These are phyloP conservation scores for Pyricularia sp. DNA, from an alignment of 2,329 filamentous ascomycete genomes.

Conservation along the genomic window DNA sequence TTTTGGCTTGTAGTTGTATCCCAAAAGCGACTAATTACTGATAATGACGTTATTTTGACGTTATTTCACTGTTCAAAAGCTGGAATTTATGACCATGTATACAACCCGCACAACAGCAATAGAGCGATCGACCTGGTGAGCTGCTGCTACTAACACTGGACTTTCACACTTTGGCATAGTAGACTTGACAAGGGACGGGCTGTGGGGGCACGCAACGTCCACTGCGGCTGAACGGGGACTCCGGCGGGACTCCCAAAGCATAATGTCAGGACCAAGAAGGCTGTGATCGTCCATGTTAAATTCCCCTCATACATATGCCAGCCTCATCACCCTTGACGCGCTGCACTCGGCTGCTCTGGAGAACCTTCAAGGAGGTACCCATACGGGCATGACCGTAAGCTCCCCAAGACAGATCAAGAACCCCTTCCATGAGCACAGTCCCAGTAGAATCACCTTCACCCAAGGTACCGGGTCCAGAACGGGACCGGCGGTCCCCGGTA, in stretches of 20 bases:
- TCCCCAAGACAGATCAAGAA: not conserved
- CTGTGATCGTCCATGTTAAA: not conserved
- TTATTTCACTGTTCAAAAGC: not conserved
- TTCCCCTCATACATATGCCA: not conserved
- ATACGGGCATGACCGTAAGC: not conserved
- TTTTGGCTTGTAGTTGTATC: not conserved
- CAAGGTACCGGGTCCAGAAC: not conserved
- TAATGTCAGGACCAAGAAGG: not conserved
- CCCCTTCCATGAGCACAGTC: not conserved
- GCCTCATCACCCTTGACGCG: not conserved
- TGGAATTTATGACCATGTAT: not conserved
- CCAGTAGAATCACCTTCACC: not conserved
- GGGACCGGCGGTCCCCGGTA: not conserved
- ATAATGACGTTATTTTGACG: not conserved
- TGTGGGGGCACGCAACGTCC: not conserved
- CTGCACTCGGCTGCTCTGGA: not conserved
- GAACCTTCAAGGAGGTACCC: not conserved
- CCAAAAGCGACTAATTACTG: not conserved
- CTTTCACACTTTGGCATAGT: not conserved
- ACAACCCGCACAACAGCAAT: not conserved
- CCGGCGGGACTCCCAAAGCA: not conserved
- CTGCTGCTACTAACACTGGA: not conserved
- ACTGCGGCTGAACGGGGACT: not conserved
- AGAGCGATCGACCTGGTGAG: not conserved
- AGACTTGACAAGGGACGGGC: not conserved